Conservation (phyloP, 2,329 filamentous ascomycete species). For the Lecanicillium sp. region DNA sequence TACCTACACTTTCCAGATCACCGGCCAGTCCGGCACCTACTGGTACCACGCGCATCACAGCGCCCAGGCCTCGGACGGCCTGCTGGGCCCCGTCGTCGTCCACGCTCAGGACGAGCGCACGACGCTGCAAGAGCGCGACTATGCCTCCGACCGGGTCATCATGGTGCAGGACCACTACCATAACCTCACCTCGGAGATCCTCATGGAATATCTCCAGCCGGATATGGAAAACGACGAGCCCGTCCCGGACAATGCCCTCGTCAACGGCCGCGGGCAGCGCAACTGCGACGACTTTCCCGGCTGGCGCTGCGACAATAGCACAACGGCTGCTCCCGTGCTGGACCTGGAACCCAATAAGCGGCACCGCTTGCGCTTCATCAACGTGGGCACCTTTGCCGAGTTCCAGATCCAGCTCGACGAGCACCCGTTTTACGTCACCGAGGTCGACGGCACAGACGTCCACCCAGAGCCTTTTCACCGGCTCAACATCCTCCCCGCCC, state of each 20-base stretch:
- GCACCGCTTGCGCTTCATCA: slow-evolving; percentile 62
- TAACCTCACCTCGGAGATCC: slow-evolving; percentile 40
- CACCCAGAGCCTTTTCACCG: slow-evolving; percentile 50
- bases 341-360: slow-evolving; percentile 44
- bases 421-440: slow-evolving; percentile 56
- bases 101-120: slow-evolving; percentile 41
- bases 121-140: slow-evolving; percentile 18
- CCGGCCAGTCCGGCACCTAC: slow-evolving; percentile 39
- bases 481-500: slow-evolving; percentile 60
- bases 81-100: slow-evolving; percentile 61
- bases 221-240: slow-evolving; percentile 55
- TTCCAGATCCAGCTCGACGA: slow-evolving; percentile 66
- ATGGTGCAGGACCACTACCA: slow-evolving; percentile 72
- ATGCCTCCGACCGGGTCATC: slow-evolving; percentile 46
- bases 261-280: slow-evolving; percentile 46
- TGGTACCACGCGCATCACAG: slow-evolving; percentile 61
- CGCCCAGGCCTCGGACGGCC: slow-evolving; percentile 59
- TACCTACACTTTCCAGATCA: slow-evolving; percentile 61
- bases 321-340: slow-evolving; percentile 30
- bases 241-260: slow-evolving; percentile 55
- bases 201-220: slow-evolving; percentile 46
- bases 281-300: slow-evolving; percentile 24
- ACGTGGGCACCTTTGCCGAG: slow-evolving; percentile 63
- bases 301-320: slow-evolving; percentile 36
- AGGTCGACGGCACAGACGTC: slow-evolving; percentile 63